Percentiles rank a stretch among this genome's conserved stretches.
Conservation (phyloP, 2,329 filamentous ascomycete species). For the Thielaviopsis ethacetica region DNA sequence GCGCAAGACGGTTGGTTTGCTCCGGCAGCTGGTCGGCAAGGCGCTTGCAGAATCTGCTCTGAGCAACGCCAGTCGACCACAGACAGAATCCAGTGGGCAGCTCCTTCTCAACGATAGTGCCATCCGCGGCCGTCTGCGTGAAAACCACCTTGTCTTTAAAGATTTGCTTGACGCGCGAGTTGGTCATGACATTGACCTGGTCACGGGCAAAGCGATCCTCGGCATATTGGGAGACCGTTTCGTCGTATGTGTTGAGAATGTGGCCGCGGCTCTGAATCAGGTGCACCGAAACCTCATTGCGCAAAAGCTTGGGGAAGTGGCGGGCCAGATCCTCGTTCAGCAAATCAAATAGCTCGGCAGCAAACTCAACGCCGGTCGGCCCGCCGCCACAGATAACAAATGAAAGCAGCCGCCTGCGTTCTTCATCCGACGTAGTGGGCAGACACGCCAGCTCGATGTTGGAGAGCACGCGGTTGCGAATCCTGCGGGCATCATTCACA, state of each 20-base stretch:
- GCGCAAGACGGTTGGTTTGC: conserved; percentile 78
- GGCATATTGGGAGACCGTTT: conserved; percentile 80
- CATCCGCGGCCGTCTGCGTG: conserved; percentile 61
- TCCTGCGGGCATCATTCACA: conserved; percentile 77
- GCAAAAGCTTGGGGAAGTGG: conserved; percentile 75
- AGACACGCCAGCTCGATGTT: conserved; percentile 85
- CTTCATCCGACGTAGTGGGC: conserved; percentile 80
- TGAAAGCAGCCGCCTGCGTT: conserved; percentile 72
- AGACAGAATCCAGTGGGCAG: conserved; percentile 91
- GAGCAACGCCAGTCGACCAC: conserved; percentile 92
- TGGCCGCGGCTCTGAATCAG: conserved; percentile 88
- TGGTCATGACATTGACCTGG: conserved; percentile 79
- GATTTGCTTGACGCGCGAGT: conserved; percentile 85
- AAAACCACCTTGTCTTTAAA: conserved; percentile 71
- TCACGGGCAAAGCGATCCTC: conserved; percentile 85
- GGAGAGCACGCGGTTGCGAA: conserved; percentile 73
- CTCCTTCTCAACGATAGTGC: conserved; percentile 69
- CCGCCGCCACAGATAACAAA: conserved; percentile 95
- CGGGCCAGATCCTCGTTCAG: conserved; percentile 81
- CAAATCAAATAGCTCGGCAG: conserved; percentile 88
- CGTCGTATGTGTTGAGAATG: conserved; percentile 96
- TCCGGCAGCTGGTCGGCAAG: conserved; percentile 59
- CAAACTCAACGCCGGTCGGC: conserved; percentile 93
- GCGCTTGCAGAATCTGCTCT: conserved; percentile 62
- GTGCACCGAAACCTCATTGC: conserved; percentile 95